Evolutionary conservation across 305 asterid species (phyloP).

Genomic region (Fraxinus albicans): DNA sequence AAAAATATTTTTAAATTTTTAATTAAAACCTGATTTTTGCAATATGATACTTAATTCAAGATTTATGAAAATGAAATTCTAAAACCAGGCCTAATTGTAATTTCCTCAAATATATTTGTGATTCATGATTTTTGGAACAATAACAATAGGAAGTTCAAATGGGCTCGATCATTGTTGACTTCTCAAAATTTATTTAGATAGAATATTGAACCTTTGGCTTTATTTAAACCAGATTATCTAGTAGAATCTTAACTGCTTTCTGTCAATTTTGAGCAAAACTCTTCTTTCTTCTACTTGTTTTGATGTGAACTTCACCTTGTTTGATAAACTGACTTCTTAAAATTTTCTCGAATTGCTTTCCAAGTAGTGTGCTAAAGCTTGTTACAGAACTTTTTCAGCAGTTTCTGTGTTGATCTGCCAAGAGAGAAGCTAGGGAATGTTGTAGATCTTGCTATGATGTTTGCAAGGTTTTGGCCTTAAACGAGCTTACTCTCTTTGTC

Average conservation of each 20-base stretch:
- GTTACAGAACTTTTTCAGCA: constrained; percentile 12
- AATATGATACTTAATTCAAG: no score
- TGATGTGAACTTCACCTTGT: not conserved
- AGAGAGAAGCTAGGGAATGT: constrained; percentile 25
- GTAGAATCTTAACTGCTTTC: not conserved
- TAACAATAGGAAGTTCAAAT: no score
- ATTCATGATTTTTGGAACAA: not conserved
- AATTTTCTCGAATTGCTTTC: not conserved
- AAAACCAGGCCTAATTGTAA: no score
- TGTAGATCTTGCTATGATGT: constrained; percentile 20
- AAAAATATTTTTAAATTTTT: no score
- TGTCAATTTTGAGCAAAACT: not conserved
- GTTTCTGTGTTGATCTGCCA: constrained; percentile 7
- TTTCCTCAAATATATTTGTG: not conserved
- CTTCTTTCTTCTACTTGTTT: not conserved
- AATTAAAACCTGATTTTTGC: no score
- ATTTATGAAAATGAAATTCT: no score
- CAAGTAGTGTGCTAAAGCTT: not conserved
- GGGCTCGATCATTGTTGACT: not conserved
- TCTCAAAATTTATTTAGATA: not conserved
- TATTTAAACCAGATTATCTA: not conserved
- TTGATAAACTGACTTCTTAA: no score
- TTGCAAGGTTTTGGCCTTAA: not conserved
- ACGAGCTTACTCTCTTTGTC: no score
- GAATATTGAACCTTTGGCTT: not conserved